A percentile compares a stretch with the other conserved stretches of the same genome.
These are phyloP conservation scores for Aspergillus carbonarius DNA, from an alignment of 2,329 filamentous ascomycete genomes.

Conservation along the genomic window DNA sequence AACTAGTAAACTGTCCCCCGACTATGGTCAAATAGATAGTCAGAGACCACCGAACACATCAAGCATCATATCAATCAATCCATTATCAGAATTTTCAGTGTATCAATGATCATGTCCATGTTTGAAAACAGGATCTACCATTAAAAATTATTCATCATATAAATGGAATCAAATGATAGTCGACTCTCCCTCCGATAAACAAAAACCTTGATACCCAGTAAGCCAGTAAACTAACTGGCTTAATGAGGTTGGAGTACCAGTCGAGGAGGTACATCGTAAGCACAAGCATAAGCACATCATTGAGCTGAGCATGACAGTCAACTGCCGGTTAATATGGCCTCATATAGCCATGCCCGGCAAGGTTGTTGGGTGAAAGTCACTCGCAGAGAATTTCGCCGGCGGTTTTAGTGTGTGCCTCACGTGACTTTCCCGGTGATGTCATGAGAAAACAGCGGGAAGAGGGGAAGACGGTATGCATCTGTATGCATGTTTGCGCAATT, in stretches of 20 bases:
- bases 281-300: background rate
- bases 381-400: background rate
- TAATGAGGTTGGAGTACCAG: background rate
- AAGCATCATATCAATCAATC: conserved; percentile 4
- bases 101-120: conserved; percentile 40
- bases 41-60: background rate
- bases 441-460: background rate
- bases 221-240: too few relatives aligned
- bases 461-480: background rate
- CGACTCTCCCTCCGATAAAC: background rate
- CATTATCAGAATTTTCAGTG: conserved; percentile 43
- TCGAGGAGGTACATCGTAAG: too few relatives aligned
- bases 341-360: background rate
- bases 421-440: background rate
- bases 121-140: conserved; percentile 31
- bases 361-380: background rate
- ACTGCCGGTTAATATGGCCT: background rate
- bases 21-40: too few relatives aligned
- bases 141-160: conserved; percentile 37
- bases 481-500: background rate
- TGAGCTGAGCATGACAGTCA: background rate
- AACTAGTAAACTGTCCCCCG: too few relatives aligned
- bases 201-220: background rate
- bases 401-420: background rate
- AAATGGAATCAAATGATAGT: conserved; percentile 14